Conservation (phyloP, 192 early-diverging fungal genomes). For the Gamsiella multidivaricata region DNA sequence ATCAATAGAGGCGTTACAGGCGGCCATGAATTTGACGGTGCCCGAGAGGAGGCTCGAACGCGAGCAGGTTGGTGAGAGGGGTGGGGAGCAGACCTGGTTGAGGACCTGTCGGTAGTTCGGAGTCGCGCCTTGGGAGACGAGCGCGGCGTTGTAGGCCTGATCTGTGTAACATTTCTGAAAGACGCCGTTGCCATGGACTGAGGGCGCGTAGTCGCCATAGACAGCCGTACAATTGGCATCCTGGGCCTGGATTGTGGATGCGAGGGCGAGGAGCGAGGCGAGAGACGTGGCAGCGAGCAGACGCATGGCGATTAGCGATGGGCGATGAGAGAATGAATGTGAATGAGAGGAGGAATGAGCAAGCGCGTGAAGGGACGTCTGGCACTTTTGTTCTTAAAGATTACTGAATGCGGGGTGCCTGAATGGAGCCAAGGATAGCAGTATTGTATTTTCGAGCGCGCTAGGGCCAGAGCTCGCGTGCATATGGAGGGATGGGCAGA, state of each 20-base stretch:
- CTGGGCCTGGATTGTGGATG: constrained; percentile 13
- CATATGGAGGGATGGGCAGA: too few species aligned
- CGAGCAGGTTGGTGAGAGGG: constrained; percentile 8
- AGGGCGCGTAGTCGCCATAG: constrained; percentile 15
- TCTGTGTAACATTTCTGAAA: constrained; percentile 35
- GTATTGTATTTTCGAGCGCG: too few species aligned
- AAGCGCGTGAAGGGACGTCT: not conserved
- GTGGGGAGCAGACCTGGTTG: constrained; percentile 7
- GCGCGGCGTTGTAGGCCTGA: constrained; percentile 19
- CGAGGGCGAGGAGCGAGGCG: not conserved
- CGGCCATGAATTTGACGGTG: constrained; percentile 4
- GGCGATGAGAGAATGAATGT: not conserved
- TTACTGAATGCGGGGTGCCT: too few species aligned
- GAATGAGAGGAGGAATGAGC: not conserved
- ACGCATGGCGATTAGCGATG: not conserved
- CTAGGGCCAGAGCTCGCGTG: too few species aligned
- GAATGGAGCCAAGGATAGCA: too few species aligned
- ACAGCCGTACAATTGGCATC: constrained; percentile 24
- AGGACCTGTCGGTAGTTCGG: constrained; percentile 27
- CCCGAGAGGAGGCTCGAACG: constrained; percentile 17
- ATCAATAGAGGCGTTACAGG: constrained; percentile 21
- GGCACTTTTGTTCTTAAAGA: too few species aligned
- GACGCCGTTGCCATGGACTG: not conserved
- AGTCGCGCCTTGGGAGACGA: constrained; percentile 17
- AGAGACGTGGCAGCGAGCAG: not conserved